Evolutionary conservation across 2,329 filamentous ascomycete species (phyloP), one percentile per base, ranked within the genome.

Genomic region (Verticillium tricorpus): DNA sequence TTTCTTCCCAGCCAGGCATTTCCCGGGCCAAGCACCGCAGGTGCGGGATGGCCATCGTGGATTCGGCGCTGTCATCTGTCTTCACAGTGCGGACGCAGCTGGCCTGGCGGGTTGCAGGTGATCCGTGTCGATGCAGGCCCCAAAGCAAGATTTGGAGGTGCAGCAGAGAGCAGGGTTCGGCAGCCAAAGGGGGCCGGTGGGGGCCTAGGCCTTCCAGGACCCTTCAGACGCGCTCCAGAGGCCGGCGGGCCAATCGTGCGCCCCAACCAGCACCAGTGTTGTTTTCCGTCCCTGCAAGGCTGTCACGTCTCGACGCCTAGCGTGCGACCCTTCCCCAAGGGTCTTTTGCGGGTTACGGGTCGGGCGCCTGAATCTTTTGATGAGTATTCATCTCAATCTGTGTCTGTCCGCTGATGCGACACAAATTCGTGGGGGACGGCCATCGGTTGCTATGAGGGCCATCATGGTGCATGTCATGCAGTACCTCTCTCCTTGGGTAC

Each of bases 101-200:
- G 28, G 28, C 4, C 4, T 5, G 28, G 28, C 28, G 28, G 28
- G 28, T 1, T 1, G 28, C 28, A 28, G 28, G 28, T 28, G 28
- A 28, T 28, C 28, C 28, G 28, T 15, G 28, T 52, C 58, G 40
- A 59, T 52, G 45, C 22, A n/a, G 17, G 57, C 39, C 45, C 45
- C 52, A 59, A 59, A 59, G 28, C 57, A 34, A 59, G 56, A 58
- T 58, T 58, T 17, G 11, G 32, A 35, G 34, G 34, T 17, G 19
- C 39, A n/a, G 17, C 6, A 45, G 8, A 15, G 3, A n/a, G 19
- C 52, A 55, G 52, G 54, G 54, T 31, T 34, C 8, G 54, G 54
- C 25, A 15, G 14, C 54, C 31, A 56, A 54, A 11, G 39, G 15
- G 17, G 39, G 39, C n/a, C 39, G 39, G 17, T n/a, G 19, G 17